phyloP scores from a whole-genome alignment of 148 eudicot genomes.

The Vaccinium myrtillus region DNA sequence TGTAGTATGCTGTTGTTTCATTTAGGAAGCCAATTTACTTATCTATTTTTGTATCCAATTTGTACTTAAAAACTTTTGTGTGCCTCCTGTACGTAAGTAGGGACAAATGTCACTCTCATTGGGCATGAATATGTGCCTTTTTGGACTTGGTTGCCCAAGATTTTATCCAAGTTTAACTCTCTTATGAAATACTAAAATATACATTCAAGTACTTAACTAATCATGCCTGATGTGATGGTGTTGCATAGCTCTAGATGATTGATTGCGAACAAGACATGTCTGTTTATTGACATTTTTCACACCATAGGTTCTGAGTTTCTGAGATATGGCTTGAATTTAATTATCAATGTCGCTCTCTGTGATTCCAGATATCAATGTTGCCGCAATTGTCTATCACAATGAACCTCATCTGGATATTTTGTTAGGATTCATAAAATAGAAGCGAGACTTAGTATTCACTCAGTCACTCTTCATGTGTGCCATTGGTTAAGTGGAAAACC shows the following conservation, averaged over 20 bases:
- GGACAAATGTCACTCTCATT: not conserved
- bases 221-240: not conserved
- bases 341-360: too few species aligned
- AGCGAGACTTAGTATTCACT: not conserved
- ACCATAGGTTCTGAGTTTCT: not conserved
- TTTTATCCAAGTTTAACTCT: not conserved
- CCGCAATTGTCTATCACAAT: too few species aligned
- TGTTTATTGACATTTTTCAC: not conserved
- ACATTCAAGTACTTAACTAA: too few species aligned
- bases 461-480: not conserved
- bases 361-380: too few species aligned
- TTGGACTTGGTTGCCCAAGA: not conserved
- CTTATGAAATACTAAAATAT: too few species aligned
- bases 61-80: not conserved
- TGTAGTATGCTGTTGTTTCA: not conserved
- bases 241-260: not conserved
- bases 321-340: not conserved
- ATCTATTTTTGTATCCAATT: not conserved
- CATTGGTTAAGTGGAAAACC: slow-evolving; percentile 1
- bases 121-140: not conserved
- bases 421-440: not conserved
- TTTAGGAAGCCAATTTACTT: not conserved
- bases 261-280: not conserved
- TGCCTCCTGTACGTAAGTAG: not conserved
- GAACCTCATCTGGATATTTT: too few species aligned